Evolutionary conservation across 106 monocot genomes (phyloP).

Genomic region (Platanthera zijinensis): DNA sequence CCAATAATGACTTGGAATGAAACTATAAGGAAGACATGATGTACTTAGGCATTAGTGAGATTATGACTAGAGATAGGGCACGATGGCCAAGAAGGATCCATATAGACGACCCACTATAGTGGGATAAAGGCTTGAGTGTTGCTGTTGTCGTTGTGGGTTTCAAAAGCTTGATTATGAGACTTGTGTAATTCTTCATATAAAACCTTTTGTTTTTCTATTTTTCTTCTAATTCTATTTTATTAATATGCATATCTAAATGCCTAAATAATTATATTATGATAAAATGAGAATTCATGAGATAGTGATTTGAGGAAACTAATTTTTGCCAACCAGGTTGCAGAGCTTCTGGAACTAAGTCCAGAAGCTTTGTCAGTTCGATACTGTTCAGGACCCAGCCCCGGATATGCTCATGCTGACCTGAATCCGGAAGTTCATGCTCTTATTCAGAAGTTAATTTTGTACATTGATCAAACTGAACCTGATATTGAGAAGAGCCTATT

Average conservation of each 20-base stretch:
- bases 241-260: background rate
- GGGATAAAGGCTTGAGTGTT: no score
- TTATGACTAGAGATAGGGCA: no score
- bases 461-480: slow-evolving; percentile 57
- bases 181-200: background rate
- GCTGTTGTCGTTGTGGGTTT: background rate
- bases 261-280: background rate
- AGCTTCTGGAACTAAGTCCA: slow-evolving; percentile 29
- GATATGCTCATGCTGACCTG: slow-evolving; percentile 39
- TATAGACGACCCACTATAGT: no score
- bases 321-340: slow-evolving; percentile 31
- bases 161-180: background rate
- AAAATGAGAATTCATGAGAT: background rate
- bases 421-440: slow-evolving; percentile 37
- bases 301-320: background rate
- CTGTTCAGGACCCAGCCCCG: slow-evolving; percentile 13
- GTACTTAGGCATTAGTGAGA: no score
- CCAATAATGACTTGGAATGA: no score
- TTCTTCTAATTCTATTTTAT: background rate
- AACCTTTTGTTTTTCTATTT: background rate
- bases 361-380: slow-evolving; percentile 30
- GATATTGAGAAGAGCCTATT: slow-evolving; percentile 71
- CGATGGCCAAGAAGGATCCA: no score
- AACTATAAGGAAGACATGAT: no score
- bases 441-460: slow-evolving; percentile 57